Percentiles rank a stretch among this genome's conserved stretches.
These are phyloP conservation scores for Metarhizium brunneum DNA, from an alignment of 2,329 filamentous ascomycete genomes.

Conservation along the genomic window DNA sequence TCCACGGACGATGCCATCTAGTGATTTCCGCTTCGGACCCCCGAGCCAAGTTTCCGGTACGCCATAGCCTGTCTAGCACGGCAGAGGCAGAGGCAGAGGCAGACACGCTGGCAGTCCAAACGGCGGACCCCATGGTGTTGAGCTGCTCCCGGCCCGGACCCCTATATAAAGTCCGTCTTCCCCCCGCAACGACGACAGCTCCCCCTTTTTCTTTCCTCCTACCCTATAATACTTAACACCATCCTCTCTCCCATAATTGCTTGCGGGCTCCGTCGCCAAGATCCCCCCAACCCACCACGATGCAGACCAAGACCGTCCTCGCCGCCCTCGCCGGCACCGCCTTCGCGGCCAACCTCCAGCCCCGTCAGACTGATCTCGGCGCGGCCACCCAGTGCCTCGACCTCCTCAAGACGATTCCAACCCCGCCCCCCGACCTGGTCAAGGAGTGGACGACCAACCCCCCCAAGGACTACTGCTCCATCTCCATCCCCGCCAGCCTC, in stretches of 20 bases:
- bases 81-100: too few species aligned
- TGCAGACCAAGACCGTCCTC: slow-evolving; percentile 19
- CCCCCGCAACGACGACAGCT: neutral
- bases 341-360: slow-evolving; percentile 14
- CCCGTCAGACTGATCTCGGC: slow-evolving; percentile 15
- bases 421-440: slow-evolving; percentile 20
- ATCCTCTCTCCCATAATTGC: too few species aligned
- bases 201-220: too few species aligned
- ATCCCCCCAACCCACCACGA: slow-evolving; percentile 8
- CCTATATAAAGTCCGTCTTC: too few species aligned
- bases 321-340: slow-evolving; percentile 15
- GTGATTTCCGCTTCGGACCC: too few species aligned
- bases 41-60: too few species aligned
- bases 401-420: slow-evolving; percentile 18
- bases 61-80: too few species aligned
- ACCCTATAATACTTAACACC: neutral
- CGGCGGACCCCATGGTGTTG: too few species aligned
- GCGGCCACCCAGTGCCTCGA: slow-evolving; percentile 16
- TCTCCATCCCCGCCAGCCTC: slow-evolving; percentile 21
- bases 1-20: too few species aligned
- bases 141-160: too few species aligned
- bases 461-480: slow-evolving; percentile 22
- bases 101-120: too few species aligned
- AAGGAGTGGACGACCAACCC: slow-evolving; percentile 14
- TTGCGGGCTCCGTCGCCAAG: neutral